phyloP scores from a whole-genome alignment of 495 filamentous ascomycete genomes.

The Talaromyces thailandensis region DNA sequence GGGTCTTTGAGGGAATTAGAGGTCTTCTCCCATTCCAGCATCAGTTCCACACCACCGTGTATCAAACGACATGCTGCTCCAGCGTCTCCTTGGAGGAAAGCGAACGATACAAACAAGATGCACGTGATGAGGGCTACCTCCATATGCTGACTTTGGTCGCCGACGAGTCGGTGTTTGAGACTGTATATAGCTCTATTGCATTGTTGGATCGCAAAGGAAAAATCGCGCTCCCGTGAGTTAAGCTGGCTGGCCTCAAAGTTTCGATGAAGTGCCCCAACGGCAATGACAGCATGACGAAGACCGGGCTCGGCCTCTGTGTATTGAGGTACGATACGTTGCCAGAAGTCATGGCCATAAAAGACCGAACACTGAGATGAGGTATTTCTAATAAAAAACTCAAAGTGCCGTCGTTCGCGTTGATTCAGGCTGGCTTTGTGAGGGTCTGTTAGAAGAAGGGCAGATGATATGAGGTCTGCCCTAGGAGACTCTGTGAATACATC shows the following conservation, averaged over 20 bases:
- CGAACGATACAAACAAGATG: constrained; percentile 37
- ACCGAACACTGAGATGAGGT: constrained; percentile 33
- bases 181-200: constrained; percentile 35
- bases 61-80: constrained; percentile 20
- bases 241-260: background rate
- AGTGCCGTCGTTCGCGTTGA: constrained; percentile 10
- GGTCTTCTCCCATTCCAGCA: constrained; percentile 9
- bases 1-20: background rate
- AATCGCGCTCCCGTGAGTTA: background rate
- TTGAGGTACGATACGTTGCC: constrained; percentile 43
- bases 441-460: background rate
- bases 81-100: constrained; percentile 36
- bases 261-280: constrained; percentile 35
- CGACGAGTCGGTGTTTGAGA: constrained; percentile 8
- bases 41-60: constrained; percentile 7
- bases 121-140: constrained; percentile 28
- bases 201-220: constrained; percentile 28
- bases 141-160: constrained; percentile 11
- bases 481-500: background rate
- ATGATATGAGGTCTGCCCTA: background rate
- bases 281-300: constrained; percentile 38
- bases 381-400: constrained; percentile 12
- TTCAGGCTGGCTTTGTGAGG: constrained; percentile 10
- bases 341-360: constrained; percentile 36
- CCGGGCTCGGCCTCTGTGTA: constrained; percentile 39